Evolutionary conservation across 805 yeast species (phyloP), one percentile per base, ranked within the genome.

Genomic region (Hanseniaspora pseudoguilliermondii): DNA sequence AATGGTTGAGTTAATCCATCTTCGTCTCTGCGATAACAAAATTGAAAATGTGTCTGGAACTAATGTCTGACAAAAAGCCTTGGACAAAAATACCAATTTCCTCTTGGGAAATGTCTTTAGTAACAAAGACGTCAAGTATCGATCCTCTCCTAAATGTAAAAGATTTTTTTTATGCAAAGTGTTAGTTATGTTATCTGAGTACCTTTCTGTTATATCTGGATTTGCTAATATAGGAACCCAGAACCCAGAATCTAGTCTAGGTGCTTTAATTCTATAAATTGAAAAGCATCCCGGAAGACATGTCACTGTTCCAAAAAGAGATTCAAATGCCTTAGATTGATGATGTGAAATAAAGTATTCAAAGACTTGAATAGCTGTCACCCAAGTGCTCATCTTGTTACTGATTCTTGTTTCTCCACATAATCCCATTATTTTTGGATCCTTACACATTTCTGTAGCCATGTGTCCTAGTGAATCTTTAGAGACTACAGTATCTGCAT

Each of bases 261-360:
- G 96, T 0, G 95, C 75, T 69, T 89, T 89, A 66, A 89, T 86
- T 63, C 97, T 78, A 66, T 90, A 89, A 82, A 89, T 84, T 59
- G 86, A 84, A 75, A 89, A 89, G 74, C 97, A 89, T 41, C 97
- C 97, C 0, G 97, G 97, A 59, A 89, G 76, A 77, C 97, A 89
- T 0, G 97, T 89, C 16, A 89, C 97, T 61, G 93, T 84, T 57
- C 96, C 96, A 69, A 89, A 89, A 1, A 85, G 90, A n/a, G 95
- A 83, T 70, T 89, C 97, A 68, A 89, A 89, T 0, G 96, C 95
- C 69, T 89, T 89, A 1, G 96, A 81, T 66, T 86, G 95, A 71
- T 89, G 97, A 70, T 89, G 96, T 5, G 96, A 88, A 60, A 89
- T 86, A 69, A 83, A 89, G 67, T 89, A 89, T 64, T 89, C 96